Percentiles rank a stretch among this genome's conserved stretches.
Conservation (phyloP, 768 basidiomycete genomes). For the Mycena venus region DNA sequence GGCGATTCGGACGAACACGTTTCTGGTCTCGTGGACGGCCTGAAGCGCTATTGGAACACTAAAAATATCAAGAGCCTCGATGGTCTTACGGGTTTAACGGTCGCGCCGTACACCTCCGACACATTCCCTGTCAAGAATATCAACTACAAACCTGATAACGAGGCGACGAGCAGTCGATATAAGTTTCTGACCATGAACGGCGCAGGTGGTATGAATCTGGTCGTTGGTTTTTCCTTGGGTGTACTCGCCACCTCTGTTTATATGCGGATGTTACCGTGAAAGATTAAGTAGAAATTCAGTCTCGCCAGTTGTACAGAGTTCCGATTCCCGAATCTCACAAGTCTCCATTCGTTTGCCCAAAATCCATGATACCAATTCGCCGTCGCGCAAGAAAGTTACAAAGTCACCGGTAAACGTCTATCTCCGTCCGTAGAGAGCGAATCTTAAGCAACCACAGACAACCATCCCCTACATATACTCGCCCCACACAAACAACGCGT, state of each 20-base stretch:
- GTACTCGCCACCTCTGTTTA: slow-evolving; percentile 13
- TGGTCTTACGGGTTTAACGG: slow-evolving; percentile 63
- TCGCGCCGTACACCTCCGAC: slow-evolving; percentile 41
- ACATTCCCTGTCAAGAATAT: slow-evolving; percentile 2
- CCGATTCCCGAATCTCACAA: too few relatives aligned
- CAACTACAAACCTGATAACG: slow-evolving; percentile 29
- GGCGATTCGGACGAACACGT: slow-evolving; percentile 28
- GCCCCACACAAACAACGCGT: slow-evolving; percentile 21
- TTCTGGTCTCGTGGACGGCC: slow-evolving; percentile 48
- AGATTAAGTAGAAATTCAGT: neutral
- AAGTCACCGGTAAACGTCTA: too few relatives aligned
- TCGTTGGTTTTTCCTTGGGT: slow-evolving; percentile 31
- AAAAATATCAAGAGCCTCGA: slow-evolving; percentile 68
- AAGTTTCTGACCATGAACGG: neutral
- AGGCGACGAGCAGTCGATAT: neutral
- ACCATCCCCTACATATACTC: slow-evolving; percentile 16
- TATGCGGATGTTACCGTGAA: slow-evolving; percentile 1
- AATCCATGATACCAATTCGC: too few relatives aligned
- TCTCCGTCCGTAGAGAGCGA: too few relatives aligned
- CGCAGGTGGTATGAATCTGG: neutral
- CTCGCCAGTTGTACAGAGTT: neutral
- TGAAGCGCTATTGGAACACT: slow-evolving; percentile 68
- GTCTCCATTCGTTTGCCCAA: too few relatives aligned
- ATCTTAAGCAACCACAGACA: slow-evolving; percentile 18
- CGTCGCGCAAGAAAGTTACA: too few relatives aligned